Base-by-base conservation (phyloP, 129 eudicot genomes). In the Chrysanthemum seticuspe region DNA sequence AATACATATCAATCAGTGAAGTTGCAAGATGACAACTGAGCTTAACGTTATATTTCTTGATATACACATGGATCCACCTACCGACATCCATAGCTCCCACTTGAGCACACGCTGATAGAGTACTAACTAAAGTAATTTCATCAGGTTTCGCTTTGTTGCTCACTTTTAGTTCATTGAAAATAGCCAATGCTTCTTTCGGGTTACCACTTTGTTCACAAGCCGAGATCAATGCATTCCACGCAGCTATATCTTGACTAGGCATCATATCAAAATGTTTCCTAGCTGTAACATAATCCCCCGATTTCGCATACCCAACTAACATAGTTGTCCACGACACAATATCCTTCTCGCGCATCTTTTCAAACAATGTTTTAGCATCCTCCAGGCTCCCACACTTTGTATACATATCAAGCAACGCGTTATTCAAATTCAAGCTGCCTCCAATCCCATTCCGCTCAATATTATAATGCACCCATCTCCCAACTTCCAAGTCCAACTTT, bases 371-470 rank as follows among this genome's bases (percentile, higher is more conserved):
- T 61, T 79, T 55, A 2, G 97, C 95, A 6, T 87, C 87, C n/a
- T 72, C 74, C 34, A 80, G 3, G 18, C 85, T 78, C 52, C 97
- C 97, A 69, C 91, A 87, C 75, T 85, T 90, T 56, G 67, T 72
- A 67, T 90, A 90, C 95, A 90, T 90, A 79, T 90, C 97, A 57
- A 90, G 87, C 71, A 87, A 72, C 1, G 89, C 83, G 47, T 90
- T 90, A 25, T 74, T 55, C 74, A 90, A 65, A 49, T 79, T 79
- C 63, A 90, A 70, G 67, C 73, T 67, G 67, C 51, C 61, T 6
- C 19, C 49, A 65, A 90, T 79, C 25, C 84, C 85, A 27, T 85
- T 77, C 71, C 67, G 75, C 49, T 85, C 75, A 12, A 85, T 79
- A 61, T 81, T 76, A n/a, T 76, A 83, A 72, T 85, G 95, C 61